phyloP scores from a whole-genome alignment of 139 green algal species.

The Micractinium sp. region DNA sequence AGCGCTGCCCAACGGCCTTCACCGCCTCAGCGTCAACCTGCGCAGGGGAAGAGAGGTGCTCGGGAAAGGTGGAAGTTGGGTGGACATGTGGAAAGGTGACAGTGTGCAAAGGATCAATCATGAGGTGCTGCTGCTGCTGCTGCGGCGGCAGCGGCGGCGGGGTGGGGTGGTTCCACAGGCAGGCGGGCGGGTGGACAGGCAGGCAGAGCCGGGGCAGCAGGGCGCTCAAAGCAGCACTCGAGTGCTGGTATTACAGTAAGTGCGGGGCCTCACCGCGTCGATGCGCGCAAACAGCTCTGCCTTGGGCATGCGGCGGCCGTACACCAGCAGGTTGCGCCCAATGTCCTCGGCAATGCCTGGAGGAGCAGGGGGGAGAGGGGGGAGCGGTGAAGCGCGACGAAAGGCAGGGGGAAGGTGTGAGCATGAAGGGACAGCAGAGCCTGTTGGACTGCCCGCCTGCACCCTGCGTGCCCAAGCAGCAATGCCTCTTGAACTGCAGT shows the following conservation, averaged over 20 bases:
- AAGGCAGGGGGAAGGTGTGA: background rate
- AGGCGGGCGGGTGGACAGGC: too few relatives aligned
- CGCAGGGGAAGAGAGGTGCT: background rate
- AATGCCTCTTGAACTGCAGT: too few relatives aligned
- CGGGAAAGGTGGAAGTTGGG: background rate
- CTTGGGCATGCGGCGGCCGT: slow-evolving; percentile 92
- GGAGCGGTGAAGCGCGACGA: background rate
- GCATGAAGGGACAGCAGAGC: background rate
- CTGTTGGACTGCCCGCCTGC: too few relatives aligned
- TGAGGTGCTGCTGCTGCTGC: too few relatives aligned
- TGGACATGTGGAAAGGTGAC: background rate
- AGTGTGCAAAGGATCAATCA: background rate
- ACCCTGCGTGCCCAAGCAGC: background rate
- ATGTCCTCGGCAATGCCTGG: slow-evolving; percentile 93
- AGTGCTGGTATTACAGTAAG: too few relatives aligned
- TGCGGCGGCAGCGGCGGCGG: too few relatives aligned
- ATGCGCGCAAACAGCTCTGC: slow-evolving; percentile 98
- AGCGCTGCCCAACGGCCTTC: slow-evolving; percentile 85
- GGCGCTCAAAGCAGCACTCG: too few relatives aligned
- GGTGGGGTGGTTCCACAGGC: too few relatives aligned
- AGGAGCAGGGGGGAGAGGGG: background rate
- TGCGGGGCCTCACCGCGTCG: slow-evolving; percentile 78
- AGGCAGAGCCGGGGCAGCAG: too few relatives aligned
- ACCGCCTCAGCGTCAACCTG: slow-evolving; percentile 75
- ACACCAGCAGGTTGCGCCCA: slow-evolving; percentile 93